A percentile compares a stretch with the other conserved stretches of the same genome.
Evolutionary conservation across 2,329 filamentous ascomycete genomes (phyloP).

Genomic region (Sporothrix variecibatus): DNA sequence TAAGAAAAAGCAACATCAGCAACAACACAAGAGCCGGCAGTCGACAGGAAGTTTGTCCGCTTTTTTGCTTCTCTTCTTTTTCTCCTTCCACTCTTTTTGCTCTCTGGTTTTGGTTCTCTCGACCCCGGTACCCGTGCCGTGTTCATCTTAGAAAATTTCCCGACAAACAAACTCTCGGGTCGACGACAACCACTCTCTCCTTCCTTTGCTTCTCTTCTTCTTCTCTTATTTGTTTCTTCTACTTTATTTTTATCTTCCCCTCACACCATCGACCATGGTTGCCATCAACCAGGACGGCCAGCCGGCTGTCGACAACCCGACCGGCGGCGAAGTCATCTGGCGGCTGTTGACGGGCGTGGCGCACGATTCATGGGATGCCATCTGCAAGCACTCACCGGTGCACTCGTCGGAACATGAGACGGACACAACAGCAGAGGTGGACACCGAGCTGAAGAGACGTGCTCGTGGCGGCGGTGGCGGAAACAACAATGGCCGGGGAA

Average conservation of each 20-base stretch:
- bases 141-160: not conserved
- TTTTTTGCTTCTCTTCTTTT: not conserved
- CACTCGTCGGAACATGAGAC: not conserved
- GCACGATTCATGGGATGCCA: constrained; percentile 24
- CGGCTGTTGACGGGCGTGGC: constrained; percentile 14
- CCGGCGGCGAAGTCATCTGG: constrained; percentile 21
- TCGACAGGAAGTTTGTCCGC: not conserved
- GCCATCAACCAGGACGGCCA: constrained; percentile 23
- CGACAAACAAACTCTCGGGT: not conserved
- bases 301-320: constrained; percentile 8
- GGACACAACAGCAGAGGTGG: not conserved
- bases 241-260: not conserved
- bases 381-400: constrained; percentile 23
- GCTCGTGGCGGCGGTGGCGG: not conserved
- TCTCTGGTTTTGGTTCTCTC: not conserved
- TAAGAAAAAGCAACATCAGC: too few relatives aligned
- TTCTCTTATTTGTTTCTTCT: not conserved
- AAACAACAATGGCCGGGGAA: not conserved
- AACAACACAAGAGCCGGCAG: not conserved
- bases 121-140: constrained; percentile 1
- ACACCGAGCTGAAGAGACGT: not conserved
- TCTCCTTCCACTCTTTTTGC: not conserved
- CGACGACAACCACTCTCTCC: too few relatives aligned
- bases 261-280: constrained; percentile 23
- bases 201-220: not conserved